Base-by-base conservation (phyloP, 352 stramenopile genomes). In the Nothophytophthora sp. region DNA sequence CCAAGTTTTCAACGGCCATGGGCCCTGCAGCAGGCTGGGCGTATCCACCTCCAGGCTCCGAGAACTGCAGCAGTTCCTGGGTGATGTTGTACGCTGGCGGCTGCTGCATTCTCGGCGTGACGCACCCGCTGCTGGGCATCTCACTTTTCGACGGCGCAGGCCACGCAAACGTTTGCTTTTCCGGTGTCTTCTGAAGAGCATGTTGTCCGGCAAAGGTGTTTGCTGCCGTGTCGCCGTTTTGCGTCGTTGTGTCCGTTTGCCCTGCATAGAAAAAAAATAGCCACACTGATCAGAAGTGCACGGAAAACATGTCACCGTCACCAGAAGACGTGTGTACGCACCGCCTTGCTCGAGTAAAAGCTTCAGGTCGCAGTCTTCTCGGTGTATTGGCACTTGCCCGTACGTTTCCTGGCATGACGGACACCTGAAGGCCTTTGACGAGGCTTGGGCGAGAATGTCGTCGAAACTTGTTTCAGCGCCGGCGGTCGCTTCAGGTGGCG, bases 331-430 rank as follows among this genome's bases (percentile, higher is more conserved):
- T 23, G 11, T 25, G 6, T 2, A 71, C 68, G 16, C 32, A 71
- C 64, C 50, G 23, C 62, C 61, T 70, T 79, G 79, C 12, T 88
- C 62, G n/a, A 90, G 60, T 18, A 90, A 46, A 22, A 90, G 46
- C 12, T 70, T 76, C 3, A 90, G 44, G 46, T 88, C 79, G 29
- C 79, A 90, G 27, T 88, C 76, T 4, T 64, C 51, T 24, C 53
- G 50, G 34, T 90, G 79, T 5, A 42, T 53, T 28, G 79, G 76
- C 16, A 55, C 38, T 0, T 67, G 50, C 23, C 64, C 67, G 43
- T 87, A 90, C 12, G 50, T 66, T 29, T 70, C 63, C 3, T 64
- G 60, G 24, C 79, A 90, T 38, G 66, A 69, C 11, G 67, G 70
- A 42, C 79, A 90, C 44, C 70, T 63, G 42, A 70, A 86, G 28